These are phyloP conservation scores for Hypomyces rosellus DNA, from an alignment of 2,329 filamentous ascomycete species.

Conservation along the genomic window DNA sequence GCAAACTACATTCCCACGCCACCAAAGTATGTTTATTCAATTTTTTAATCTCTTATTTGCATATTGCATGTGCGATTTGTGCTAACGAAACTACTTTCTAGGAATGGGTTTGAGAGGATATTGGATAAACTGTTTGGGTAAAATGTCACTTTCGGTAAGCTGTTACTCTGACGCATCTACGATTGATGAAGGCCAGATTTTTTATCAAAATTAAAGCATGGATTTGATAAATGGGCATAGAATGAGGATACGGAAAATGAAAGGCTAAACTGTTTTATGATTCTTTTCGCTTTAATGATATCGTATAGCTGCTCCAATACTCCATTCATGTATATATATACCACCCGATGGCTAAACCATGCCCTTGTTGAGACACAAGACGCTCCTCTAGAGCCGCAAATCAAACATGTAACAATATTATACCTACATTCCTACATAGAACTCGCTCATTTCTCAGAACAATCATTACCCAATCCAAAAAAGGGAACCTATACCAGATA, in stretches of 20 bases:
- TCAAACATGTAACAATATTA: not conserved
- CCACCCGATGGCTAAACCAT: too few relatives aligned
- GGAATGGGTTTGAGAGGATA: slow-evolving; percentile 17
- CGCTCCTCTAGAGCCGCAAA: too few relatives aligned
- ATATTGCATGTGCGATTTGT: not conserved
- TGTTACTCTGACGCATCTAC: not conserved
- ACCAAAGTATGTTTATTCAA: slow-evolving; percentile 49
- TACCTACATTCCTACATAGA: not conserved
- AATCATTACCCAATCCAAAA: not conserved
- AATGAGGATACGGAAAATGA: not conserved
- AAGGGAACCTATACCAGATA: not conserved
- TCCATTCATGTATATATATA: too few relatives aligned
- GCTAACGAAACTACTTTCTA: not conserved
- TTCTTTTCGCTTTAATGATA: not conserved
- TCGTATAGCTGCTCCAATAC: too few relatives aligned
- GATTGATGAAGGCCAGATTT: too few relatives aligned
- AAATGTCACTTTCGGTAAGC: slow-evolving; percentile 12
- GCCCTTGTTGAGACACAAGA: too few relatives aligned
- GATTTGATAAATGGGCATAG: too few relatives aligned
- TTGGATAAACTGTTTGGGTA: slow-evolving; percentile 17
- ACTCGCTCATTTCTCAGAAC: not conserved
- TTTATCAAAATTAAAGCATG: too few relatives aligned
- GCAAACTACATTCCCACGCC: slow-evolving; percentile 49
- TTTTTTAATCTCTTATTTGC: too few relatives aligned
- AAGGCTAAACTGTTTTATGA: not conserved